These are phyloP conservation scores for Teunomyces panamensis DNA, from an alignment of 805 yeast species.

Conservation along the genomic window DNA sequence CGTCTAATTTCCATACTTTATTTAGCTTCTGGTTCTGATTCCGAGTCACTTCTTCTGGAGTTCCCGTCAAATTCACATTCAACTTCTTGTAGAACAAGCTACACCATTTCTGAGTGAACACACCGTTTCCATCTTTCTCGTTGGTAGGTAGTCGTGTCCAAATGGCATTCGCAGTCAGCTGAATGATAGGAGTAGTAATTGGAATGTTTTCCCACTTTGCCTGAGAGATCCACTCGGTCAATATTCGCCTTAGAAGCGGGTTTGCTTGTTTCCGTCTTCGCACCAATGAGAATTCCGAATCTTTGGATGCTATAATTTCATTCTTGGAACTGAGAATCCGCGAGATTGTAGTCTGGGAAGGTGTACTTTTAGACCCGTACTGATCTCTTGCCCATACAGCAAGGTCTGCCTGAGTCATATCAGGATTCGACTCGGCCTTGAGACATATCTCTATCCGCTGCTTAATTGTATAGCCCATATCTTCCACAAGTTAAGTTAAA, in stretches of 20 bases:
- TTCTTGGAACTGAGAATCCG: slow-evolving; percentile 57
- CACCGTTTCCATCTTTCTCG: slow-evolving; percentile 60
- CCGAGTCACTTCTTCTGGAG: slow-evolving; percentile 21
- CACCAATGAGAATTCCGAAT: slow-evolving; percentile 49
- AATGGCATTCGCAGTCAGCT: slow-evolving; percentile 59
- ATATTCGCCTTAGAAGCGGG: slow-evolving; percentile 52
- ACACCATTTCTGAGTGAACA: slow-evolving; percentile 66
- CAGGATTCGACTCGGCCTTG: slow-evolving; percentile 64
- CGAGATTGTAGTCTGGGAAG: slow-evolving; percentile 67
- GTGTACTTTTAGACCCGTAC: slow-evolving; percentile 51
- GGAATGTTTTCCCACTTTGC: slow-evolving; percentile 67
- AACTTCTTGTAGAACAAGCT: slow-evolving; percentile 45
- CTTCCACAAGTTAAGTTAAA: no score
- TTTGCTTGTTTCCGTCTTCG: slow-evolving; percentile 55
- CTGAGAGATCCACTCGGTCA: slow-evolving; percentile 69
- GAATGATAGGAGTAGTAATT: slow-evolving; percentile 59
- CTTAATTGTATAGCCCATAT: slow-evolving; percentile 56
- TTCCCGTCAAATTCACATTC: slow-evolving; percentile 49
- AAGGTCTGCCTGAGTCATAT: slow-evolving; percentile 63
- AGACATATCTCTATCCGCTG: slow-evolving; percentile 67
- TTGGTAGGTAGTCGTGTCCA: slow-evolving; percentile 58
- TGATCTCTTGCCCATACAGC: slow-evolving; percentile 62
- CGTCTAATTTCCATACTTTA: slow-evolving; percentile 62
- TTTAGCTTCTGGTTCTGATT: slow-evolving; percentile 31
- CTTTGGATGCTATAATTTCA: slow-evolving; percentile 48